These are phyloP conservation scores for Limtongia smithiae DNA, from an alignment of 805 yeast genomes.

Conservation along the genomic window DNA sequence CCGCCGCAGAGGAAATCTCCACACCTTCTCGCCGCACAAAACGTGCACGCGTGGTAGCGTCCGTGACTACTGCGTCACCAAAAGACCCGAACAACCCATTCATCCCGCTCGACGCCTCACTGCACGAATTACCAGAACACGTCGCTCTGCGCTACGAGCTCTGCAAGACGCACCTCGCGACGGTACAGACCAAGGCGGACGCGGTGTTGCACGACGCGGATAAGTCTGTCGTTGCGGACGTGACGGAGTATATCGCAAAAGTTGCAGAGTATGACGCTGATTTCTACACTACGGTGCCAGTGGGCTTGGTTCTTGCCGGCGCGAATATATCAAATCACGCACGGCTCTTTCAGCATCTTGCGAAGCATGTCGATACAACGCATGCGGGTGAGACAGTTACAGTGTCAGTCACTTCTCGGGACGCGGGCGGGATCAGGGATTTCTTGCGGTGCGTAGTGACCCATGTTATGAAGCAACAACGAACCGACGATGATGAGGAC, in stretches of 20 bases:
- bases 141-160: constrained; percentile 8
- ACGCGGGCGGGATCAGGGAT: constrained; percentile 38
- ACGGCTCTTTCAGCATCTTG: constrained; percentile 33
- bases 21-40: no score
- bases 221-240: neutral
- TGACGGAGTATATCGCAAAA: constrained; percentile 1
- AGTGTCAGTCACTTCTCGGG: constrained; percentile 38
- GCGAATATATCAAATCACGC: constrained; percentile 38
- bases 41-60: no score
- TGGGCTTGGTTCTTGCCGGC: constrained; percentile 37
- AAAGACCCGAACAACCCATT: constrained; percentile 5
- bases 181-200: neutral
- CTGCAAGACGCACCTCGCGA: constrained; percentile 3
- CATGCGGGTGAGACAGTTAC: constrained; percentile 7
- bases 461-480: constrained; percentile 32
- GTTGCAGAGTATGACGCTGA: constrained; percentile 9
- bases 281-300: constrained; percentile 26
- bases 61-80: no score
- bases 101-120: constrained; percentile 8
- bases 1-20: no score
- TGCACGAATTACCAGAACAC: constrained; percentile 9
- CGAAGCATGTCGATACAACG: constrained; percentile 4
- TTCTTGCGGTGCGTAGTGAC: constrained; percentile 37
- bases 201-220: constrained; percentile 7
- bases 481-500: constrained; percentile 17